Base-by-base conservation (phyloP, 352 stramenopile genomes). In the Globisporangium middletonii region DNA sequence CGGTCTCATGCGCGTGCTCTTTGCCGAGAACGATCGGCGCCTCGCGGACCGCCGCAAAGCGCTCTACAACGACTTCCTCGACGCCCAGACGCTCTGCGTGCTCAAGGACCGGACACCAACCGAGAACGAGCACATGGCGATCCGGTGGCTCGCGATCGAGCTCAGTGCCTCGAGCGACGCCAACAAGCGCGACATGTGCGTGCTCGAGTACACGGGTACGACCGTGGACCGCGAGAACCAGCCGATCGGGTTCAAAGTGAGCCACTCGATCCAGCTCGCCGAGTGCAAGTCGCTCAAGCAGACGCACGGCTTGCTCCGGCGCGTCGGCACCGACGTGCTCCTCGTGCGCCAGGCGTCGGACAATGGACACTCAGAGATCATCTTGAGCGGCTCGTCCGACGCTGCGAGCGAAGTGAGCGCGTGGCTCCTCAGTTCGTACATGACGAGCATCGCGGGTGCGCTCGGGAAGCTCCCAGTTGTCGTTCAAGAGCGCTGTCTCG, bases 81-180 rank as follows among this genome's bases (percentile, higher is more conserved):
- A 89, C 55, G 75, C 66, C 6, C 79, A 88, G 64, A 89, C 72
- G 44, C 59, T 89, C 26, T 67, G 59, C 27, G 69, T 86, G 41
- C 64, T 89, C 11, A 77, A 77, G 47, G 64, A 74, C 46, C 71
- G 75, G 38, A 75, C 68, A 19, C 41, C 64, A 0, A 55, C 70
- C 9, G 74, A 82, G 44, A 71, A 84, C 30, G 75, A 86, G 46
- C 79, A 89, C 66, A 62, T 92, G 59, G 72, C 72, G 27, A 72
- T 92, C 23, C 82, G 81, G 2, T 92, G 83, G 83, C 70, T 88
- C 52, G 83, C 80, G 35, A 73, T 83, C 52, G 77, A 83, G 51
- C 55, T 89, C 50, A 71, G 68, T 55, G 78, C 64, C 38, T 63
- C 70, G 55, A 78, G 66, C 37, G 72, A 76, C 27, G 64, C 74